Conservation (phyloP, 2,329 filamentous ascomycete species). For the Knoxdaviesia capensis region DNA sequence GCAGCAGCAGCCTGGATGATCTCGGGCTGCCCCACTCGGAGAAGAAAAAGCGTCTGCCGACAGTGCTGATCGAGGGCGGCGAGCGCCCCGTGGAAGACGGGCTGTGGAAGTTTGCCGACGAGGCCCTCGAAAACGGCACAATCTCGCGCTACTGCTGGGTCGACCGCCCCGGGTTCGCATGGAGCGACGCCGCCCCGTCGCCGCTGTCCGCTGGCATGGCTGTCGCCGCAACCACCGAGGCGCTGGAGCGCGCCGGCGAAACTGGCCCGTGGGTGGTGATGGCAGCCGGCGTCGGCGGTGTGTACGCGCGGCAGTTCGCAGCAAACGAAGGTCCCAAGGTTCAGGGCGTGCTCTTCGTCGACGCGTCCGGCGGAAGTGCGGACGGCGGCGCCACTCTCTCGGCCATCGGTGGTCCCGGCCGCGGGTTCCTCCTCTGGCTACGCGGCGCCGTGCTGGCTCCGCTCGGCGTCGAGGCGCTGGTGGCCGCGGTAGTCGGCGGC, state of each 20-base stretch:
- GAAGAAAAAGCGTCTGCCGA: conserved; percentile 35
- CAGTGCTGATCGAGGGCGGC: conserved; percentile 70
- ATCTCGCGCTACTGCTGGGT: conserved; percentile 88
- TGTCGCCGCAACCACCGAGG: conserved; percentile 75
- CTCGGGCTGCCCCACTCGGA: neutral
- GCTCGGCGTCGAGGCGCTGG: conserved; percentile 62
- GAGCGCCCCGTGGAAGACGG: conserved; percentile 61
- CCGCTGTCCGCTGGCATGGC: conserved; percentile 86
- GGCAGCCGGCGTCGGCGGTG: conserved; percentile 67
- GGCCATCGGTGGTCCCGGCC: conserved; percentile 42
- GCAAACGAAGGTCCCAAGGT: too few species aligned
- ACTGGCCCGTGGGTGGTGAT: conserved; percentile 76
- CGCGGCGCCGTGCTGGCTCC: conserved; percentile 63
- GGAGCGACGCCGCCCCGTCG: conserved; percentile 79
- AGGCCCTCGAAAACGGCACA: conserved; percentile 56
- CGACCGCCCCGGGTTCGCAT: conserved; percentile 76
- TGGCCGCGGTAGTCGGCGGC: conserved; percentile 64
- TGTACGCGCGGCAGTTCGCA: conserved; percentile 41
- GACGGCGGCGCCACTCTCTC: conserved; percentile 37
- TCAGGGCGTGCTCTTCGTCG: too few species aligned
- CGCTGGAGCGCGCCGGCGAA: conserved; percentile 61
- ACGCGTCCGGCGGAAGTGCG: too few species aligned
- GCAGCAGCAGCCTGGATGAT: conserved; percentile 27
- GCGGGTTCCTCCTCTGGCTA: conserved; percentile 73
- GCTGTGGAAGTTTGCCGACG: conserved; percentile 61